phyloP scores from a whole-genome alignment of 2,329 filamentous ascomycete species.

The Cladophialophora carrionii region DNA sequence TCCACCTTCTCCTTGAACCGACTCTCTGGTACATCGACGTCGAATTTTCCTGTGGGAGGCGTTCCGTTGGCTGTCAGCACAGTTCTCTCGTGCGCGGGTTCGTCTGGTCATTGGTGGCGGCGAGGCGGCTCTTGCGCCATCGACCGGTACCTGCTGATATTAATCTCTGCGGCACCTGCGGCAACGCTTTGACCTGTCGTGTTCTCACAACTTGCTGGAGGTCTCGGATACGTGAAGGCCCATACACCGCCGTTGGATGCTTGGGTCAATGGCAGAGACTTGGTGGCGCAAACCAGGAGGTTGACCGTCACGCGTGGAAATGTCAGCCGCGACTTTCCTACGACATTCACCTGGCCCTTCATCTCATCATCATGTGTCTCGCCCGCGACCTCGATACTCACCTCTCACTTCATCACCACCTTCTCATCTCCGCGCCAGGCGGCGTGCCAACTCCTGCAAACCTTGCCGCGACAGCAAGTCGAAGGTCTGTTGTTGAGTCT shows the following conservation, averaged over 20 bases:
- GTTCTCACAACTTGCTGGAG: background rate
- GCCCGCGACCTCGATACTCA: slow-evolving; percentile 3
- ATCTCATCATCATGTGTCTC: slow-evolving; percentile 2
- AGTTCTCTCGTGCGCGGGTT: background rate
- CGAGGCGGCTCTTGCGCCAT: background rate
- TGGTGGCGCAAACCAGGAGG: slow-evolving; percentile 31
- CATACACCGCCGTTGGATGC: slow-evolving; percentile 8
- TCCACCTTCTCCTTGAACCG: background rate
- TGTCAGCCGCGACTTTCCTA: slow-evolving; percentile 23
- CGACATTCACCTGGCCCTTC: slow-evolving; percentile 14
- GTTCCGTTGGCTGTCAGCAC: background rate
- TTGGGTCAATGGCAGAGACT: slow-evolving; percentile 13
- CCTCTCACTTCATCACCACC: background rate
- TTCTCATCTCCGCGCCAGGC: slow-evolving; percentile 11
- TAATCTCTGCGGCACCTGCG: background rate
- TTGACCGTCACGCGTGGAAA: slow-evolving; percentile 21
- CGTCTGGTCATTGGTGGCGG: background rate
- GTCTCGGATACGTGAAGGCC: background rate
- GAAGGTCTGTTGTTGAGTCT: slow-evolving; percentile 17
- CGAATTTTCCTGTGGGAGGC: background rate
- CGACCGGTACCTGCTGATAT: background rate
- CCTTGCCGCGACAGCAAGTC: slow-evolving; percentile 37
- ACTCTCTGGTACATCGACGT: background rate
- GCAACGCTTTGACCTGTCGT: background rate
- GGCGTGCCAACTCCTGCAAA: slow-evolving; percentile 33